A percentile compares a stretch with the other conserved stretches of the same genome.
Conservation (phyloP, 2,329 filamentous ascomycete species). For the Aspergillus proliferans region DNA sequence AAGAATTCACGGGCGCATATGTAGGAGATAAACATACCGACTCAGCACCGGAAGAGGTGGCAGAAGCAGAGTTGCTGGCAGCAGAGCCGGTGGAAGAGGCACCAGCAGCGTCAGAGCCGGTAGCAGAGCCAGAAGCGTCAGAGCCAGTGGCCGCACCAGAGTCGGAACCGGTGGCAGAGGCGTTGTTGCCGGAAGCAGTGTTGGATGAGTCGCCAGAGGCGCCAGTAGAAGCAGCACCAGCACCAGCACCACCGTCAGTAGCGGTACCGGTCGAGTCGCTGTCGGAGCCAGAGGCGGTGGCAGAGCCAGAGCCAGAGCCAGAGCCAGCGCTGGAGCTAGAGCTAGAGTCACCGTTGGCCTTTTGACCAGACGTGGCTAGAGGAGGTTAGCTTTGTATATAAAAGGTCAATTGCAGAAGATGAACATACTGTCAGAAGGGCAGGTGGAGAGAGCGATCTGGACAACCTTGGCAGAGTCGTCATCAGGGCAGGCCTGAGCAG, state of each 20-base stretch:
- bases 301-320: not conserved
- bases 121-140: slow-evolving; percentile 1
- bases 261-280: slow-evolving; percentile 9
- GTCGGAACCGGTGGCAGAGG: slow-evolving; percentile 5
- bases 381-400: not conserved
- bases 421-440: slow-evolving; percentile 21
- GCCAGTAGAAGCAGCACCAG: slow-evolving; percentile 11
- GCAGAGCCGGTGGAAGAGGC: slow-evolving; percentile 4
- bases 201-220: slow-evolving; percentile 5
- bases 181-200: not conserved
- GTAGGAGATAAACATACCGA: not conserved
- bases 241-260: slow-evolving; percentile 10
- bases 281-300: slow-evolving; percentile 4
- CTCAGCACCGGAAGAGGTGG: not conserved
- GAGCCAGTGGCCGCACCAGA: slow-evolving; percentile 3
- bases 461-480: slow-evolving; percentile 30
- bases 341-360: slow-evolving; percentile 6
- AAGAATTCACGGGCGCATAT: too few relatives aligned
- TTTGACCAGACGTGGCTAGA: slow-evolving; percentile 5
- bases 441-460: slow-evolving; percentile 28
- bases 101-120: not conserved
- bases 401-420: not conserved
- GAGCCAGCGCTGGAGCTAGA: slow-evolving; percentile 4
- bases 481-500: slow-evolving; percentile 36
- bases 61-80: not conserved